Evolutionary conservation across 345 rosid genomes (phyloP), one percentile per base, ranked within the genome.

Genomic region (Lumnitzera racemosa): DNA sequence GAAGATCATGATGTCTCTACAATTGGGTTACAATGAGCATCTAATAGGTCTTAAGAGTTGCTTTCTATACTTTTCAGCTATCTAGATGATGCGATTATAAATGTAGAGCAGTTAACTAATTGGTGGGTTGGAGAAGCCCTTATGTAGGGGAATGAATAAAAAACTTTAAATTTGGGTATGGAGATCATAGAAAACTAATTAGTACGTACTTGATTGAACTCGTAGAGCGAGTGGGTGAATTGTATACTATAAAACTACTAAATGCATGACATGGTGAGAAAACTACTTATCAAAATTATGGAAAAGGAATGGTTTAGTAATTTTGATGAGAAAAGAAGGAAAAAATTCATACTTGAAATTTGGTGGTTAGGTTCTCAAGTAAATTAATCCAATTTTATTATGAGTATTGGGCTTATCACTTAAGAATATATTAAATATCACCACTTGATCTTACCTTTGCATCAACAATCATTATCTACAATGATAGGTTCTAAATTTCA

Each of bases 111-210:
- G 20, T 41, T 69, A 29, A 54, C 65, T 36, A 54, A 65, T 61
- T 74, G 74, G 78, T 74, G 78, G 78, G 59, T 69, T 24, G 74
- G 58, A 15, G 70, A 74, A 46, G 74, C 67, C 13, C 62, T 69
- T 13, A n/a, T 69, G 13, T 64, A 65, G 15, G 29, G 43, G 2
- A 51, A 56, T 15, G 46, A 52, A 52, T 49, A 56, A 6, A 67
- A 41, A 36, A 61, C 15, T 49, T 56, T 16, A 73, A 73, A 57
- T 16, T 57, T 46, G 77, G 73, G 23, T 64, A 46, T 57, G 61
- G 65, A n/a, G 65, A 49, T 57, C 64, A 68, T 2, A 65, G 67
- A 3, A 64, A 69, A 51, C 67, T 73, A 13, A 59, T 68, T 10
- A 59, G 70, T 24, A 69, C 70, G 57, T 65, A 73, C 53, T 62